phyloP scores from a whole-genome alignment of 352 stramenopile genomes.

The Globisporangium carolinianum region DNA sequence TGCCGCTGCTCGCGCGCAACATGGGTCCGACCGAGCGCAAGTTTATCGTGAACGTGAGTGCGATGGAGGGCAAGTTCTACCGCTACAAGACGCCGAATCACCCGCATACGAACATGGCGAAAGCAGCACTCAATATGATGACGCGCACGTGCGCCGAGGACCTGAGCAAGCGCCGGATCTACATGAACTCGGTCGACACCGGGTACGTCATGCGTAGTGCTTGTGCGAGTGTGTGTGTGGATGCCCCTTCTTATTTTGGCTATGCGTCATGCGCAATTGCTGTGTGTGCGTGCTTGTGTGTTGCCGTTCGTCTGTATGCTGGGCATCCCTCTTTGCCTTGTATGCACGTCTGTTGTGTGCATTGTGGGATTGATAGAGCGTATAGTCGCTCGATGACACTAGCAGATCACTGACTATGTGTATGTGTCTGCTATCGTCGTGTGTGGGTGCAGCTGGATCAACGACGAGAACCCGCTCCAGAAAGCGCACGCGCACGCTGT shows the following conservation, averaged over 20 bases:
- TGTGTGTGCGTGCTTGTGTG: background rate
- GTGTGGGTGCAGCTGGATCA: conserved; percentile 87
- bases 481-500: conserved; percentile 90
- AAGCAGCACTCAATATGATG: conserved; percentile 98
- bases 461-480: conserved; percentile 96
- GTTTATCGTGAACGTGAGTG: conserved; percentile 97
- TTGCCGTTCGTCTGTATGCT: too few species aligned
- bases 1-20: conserved; percentile 82
- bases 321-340: background rate
- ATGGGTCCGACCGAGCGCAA: conserved; percentile 41
- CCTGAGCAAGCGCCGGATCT: conserved; percentile 91
- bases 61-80: conserved; percentile 99
- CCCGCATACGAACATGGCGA: conserved; percentile 98
- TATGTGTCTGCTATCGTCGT: too few species aligned
- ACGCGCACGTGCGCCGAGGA: conserved; percentile 95
- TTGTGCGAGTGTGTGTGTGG: background rate
- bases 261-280: too few species aligned
- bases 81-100: conserved; percentile 96
- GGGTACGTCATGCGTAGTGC: conserved; percentile 41
- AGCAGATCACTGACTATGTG: too few species aligned
- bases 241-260: too few species aligned
- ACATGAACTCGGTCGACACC: conserved; percentile 98
- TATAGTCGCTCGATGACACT: too few species aligned
- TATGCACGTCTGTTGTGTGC: background rate
- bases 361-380: too few species aligned